Evolutionary conservation across 179 eudicot genomes (phyloP).

Genomic region (Patellifolia procumbens): DNA sequence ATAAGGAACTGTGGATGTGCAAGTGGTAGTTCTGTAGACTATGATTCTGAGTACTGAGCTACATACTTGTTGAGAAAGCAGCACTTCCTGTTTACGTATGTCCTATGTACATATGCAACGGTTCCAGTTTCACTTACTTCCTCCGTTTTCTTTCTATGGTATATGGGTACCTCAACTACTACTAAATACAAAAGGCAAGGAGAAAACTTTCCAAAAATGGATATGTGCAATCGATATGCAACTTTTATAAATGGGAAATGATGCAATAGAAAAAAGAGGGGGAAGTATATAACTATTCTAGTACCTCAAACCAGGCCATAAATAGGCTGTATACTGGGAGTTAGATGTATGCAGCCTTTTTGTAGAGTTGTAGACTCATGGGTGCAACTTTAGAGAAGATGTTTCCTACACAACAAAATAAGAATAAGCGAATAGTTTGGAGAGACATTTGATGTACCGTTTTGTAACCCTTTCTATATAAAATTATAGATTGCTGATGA

Average conservation of each 20-base stretch:
- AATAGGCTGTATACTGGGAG: background rate
- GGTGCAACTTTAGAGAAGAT: background rate
- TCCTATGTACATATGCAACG: background rate
- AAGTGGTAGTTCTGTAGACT: background rate
- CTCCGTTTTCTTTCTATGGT: too few relatives aligned
- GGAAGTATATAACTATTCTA: background rate
- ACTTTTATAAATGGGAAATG: too few relatives aligned
- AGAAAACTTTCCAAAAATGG: too few relatives aligned
- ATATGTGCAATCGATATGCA: too few relatives aligned
- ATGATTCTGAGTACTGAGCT: background rate
- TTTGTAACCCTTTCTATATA: background rate
- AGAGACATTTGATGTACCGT: background rate
- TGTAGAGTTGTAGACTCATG: background rate
- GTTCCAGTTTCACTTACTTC: background rate
- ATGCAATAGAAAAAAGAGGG: too few relatives aligned
- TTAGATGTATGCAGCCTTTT: background rate
- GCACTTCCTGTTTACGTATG: too few relatives aligned
- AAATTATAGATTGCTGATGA: background rate
- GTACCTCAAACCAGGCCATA: background rate
- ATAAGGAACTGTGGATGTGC: background rate
- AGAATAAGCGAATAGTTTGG: background rate
- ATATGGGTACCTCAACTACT: too few relatives aligned
- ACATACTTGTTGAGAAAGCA: background rate
- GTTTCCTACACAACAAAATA: background rate
- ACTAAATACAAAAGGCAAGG: too few relatives aligned